Evolutionary conservation across 768 basidiomycete species (phyloP).

Genomic region (Favolaschia claudopus): DNA sequence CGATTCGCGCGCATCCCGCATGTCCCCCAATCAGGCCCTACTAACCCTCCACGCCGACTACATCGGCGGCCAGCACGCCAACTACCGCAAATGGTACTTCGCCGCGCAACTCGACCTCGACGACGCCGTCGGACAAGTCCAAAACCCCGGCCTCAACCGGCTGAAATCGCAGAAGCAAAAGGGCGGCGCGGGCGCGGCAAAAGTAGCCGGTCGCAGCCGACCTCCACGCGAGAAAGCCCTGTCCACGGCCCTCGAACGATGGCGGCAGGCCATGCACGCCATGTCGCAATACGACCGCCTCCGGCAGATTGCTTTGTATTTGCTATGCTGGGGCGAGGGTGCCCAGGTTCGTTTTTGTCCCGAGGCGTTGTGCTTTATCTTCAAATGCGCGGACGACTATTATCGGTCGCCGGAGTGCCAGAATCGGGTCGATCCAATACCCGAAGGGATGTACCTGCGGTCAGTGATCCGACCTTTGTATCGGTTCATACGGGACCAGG

Average conservation of each 20-base stretch:
- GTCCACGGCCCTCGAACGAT: constrained; percentile 86
- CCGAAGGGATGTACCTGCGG: constrained; percentile 92
- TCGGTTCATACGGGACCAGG: constrained; percentile 96
- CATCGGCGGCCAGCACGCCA: constrained; percentile 97
- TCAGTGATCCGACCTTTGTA: constrained; percentile 94
- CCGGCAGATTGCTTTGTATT: constrained; percentile 93
- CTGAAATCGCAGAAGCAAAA: constrained; percentile 79
- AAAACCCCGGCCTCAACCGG: constrained; percentile 89
- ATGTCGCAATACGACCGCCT: constrained; percentile 99
- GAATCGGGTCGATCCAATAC: constrained; percentile 88
- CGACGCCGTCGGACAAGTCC: constrained; percentile 91
- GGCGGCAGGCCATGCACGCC: constrained; percentile 98
- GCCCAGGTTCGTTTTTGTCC: constrained; percentile 97
- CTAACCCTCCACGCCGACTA: constrained; percentile 98
- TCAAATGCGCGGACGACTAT: constrained; percentile 99
- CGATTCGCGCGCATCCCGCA: constrained; percentile 95
- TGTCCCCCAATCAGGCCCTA: constrained; percentile 95
- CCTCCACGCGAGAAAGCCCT: constrained; percentile 69
- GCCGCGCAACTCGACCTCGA: constrained; percentile 98
- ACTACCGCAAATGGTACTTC: constrained; percentile 99
- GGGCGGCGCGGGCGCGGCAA: too few relatives aligned
- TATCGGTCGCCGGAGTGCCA: constrained; percentile 98
- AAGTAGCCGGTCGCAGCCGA: constrained; percentile 42
- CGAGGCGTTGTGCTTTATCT: constrained; percentile 98
- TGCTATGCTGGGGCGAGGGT: constrained; percentile 97